Conservation (phyloP, 2,329 filamentous ascomycete species). For the Neoascochyta sp. region DNA sequence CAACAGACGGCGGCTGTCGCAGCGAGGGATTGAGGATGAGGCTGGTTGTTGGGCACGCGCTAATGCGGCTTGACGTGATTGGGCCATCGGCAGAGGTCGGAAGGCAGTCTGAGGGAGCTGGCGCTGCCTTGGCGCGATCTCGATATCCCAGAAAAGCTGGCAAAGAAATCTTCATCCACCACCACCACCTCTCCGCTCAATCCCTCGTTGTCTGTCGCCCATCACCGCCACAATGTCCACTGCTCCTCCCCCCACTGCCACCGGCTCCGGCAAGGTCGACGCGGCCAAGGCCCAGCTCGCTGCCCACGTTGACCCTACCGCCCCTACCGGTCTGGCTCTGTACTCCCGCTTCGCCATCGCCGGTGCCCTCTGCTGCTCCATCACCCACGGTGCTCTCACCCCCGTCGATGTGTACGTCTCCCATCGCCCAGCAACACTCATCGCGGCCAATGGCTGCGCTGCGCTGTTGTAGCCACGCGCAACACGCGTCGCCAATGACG, state of each 20-base stretch:
- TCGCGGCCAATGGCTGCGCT: conserved; percentile 27
- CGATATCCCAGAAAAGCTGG: conserved; percentile 2
- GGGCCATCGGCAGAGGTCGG: conserved; percentile 4
- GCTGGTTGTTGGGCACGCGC: conserved; percentile 9
- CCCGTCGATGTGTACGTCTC: conserved; percentile 96
- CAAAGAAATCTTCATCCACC: conserved; percentile 8
- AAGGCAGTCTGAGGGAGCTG: conserved; percentile 4
- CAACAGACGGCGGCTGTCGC: too few relatives aligned
- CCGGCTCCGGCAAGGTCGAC: conserved; percentile 53
- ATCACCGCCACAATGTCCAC: conserved; percentile 25
- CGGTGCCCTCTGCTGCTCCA: conserved; percentile 94
- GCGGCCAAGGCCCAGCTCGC: conserved; percentile 48
- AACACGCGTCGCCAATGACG: conserved; percentile 12
- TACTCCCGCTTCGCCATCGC: conserved; percentile 97
- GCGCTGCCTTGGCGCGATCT: conserved; percentile 9
- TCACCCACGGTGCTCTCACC: conserved; percentile 95
- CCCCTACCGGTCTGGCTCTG: conserved; percentile 64
- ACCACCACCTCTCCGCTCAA: conserved; percentile 27
- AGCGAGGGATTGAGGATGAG: conserved; percentile 7
- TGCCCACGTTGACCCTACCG: conserved; percentile 46
- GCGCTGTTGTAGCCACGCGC: conserved; percentile 10
- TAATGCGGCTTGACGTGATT: conserved; percentile 8
- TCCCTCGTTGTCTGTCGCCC: conserved; percentile 13
- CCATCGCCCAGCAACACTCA: conserved; percentile 4
- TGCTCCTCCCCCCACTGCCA: conserved; percentile 45